phyloP scores from a whole-genome alignment of 2,329 filamentous ascomycete genomes.

The Pyrenochaeta sp. region DNA sequence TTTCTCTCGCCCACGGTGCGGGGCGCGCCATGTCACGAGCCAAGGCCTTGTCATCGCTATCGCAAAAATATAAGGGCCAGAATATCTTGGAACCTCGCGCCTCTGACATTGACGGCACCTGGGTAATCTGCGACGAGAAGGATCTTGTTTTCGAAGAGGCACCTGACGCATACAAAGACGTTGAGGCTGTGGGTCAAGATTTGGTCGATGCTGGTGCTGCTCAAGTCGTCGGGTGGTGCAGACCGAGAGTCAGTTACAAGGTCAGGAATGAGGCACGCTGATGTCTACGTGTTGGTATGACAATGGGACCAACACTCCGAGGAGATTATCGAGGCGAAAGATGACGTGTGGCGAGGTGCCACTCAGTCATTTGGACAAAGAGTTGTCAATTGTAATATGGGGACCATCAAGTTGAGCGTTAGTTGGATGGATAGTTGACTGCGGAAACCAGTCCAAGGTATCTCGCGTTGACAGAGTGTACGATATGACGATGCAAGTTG shows the following conservation, averaged over 20 bases:
- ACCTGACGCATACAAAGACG: conserved; percentile 49
- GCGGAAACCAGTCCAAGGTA: too few relatives aligned
- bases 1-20: conserved; percentile 49
- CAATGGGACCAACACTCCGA: too few relatives aligned
- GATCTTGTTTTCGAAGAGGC: conserved; percentile 50
- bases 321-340: too few relatives aligned
- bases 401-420: too few relatives aligned
- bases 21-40: conserved; percentile 48
- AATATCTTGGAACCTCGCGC: conserved; percentile 35
- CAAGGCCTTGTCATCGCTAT: conserved; percentile 40
- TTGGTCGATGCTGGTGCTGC: conserved; percentile 43
- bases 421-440: too few relatives aligned
- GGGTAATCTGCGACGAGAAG: conserved; percentile 50
- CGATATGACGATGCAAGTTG: too few relatives aligned
- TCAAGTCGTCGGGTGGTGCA: conserved; percentile 41
- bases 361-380: too few relatives aligned
- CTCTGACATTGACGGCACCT: conserved; percentile 36
- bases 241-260: conserved; percentile 49
- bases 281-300: too few relatives aligned
- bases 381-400: too few relatives aligned
- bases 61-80: conserved; percentile 44
- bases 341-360: too few relatives aligned
- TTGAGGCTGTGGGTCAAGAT: conserved; percentile 47
- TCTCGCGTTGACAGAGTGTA: too few relatives aligned
- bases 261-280: conserved; percentile 41